Base-by-base conservation (phyloP, 176 grass and related monocot species). In the Saccharum officinarum region DNA sequence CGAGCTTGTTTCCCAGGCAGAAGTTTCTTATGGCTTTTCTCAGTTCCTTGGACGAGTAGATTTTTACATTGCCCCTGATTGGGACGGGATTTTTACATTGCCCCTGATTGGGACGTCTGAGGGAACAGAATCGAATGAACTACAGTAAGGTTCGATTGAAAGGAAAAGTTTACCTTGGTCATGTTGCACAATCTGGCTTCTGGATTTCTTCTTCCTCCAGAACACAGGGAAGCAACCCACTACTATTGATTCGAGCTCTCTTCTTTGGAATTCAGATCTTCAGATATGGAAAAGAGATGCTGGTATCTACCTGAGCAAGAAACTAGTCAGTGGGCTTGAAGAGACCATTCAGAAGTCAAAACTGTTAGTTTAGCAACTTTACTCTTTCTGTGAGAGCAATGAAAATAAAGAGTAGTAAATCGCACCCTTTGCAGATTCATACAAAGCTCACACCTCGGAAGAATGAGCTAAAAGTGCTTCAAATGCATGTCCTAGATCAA, bases 11-110 rank as follows among this genome's bases (percentile, higher is more conserved):
- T 64, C 36, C 71, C 18, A 17, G 25, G 76, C 66, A 69, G 81
- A 95, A 97, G n/a, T 93, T 89, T 62, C 88, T 79, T 30, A 90
- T 97, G 28, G 95, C 95, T 86, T 82, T 89, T 55, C 49, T 91
- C 59, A 97, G 75, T 49, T 95, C 90, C 64, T 86, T 97, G 82
- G 73, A 91, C 18, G 92, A 86, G 85, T 91, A 97, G 26, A 93
- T 88, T 83, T 89, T 97, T 34, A 91, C 88, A 50, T 93, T 91
- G 7, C 92, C 34, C 4, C 3, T 4, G 8, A 34, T 75, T 0
- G 71, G 75, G 49, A 83, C 76, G 66, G 33, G 26, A 93, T 88
- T 83, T 89, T 97, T 34, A 91, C 88, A 50, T 93, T 91, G 7
- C 92, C 34, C 4, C 3, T 4, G 8, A 34, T 75, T 0, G 71